Percentiles rank a stretch among this genome's conserved stretches.
phyloP scores from a whole-genome alignment of 1,139 yeast genomes.

The Yamadazyma mexicana region DNA sequence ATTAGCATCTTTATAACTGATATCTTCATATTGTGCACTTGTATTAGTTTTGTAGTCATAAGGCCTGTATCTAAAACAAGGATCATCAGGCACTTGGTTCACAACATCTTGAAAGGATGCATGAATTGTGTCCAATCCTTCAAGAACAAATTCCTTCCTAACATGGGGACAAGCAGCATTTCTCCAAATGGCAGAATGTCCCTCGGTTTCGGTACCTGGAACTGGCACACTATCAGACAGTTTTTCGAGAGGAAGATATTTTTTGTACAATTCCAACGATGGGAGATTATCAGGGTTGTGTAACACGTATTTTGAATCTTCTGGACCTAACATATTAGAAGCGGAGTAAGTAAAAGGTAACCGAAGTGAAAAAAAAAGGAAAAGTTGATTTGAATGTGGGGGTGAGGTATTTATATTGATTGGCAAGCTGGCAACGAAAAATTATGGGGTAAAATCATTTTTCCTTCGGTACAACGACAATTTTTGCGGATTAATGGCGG shows the following conservation, averaged over 20 bases:
- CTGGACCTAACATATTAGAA: constrained; percentile 14
- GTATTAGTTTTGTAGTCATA: constrained; percentile 30
- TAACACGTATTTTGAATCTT: constrained; percentile 18
- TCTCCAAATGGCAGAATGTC: constrained; percentile 35
- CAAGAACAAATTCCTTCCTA: constrained; percentile 22
- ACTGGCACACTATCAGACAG: constrained; percentile 22
- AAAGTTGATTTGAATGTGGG: not conserved
- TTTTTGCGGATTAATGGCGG: no score
- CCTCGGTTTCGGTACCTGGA: constrained; percentile 30
- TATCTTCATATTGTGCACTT: constrained; percentile 18
- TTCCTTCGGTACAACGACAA: not conserved
- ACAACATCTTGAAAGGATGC: constrained; percentile 25
- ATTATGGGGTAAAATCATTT: constrained; percentile 2
- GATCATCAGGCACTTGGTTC: constrained; percentile 18
- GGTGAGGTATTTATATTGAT: not conserved
- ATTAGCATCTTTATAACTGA: constrained; percentile 23
- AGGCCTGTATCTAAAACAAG: constrained; percentile 32
- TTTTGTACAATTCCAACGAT: constrained; percentile 17
- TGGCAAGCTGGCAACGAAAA: not conserved
- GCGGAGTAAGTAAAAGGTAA: not conserved
- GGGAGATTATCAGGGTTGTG: constrained; percentile 20
- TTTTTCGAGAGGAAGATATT: constrained; percentile 26
- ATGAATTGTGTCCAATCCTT: constrained; percentile 31
- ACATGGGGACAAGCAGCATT: constrained; percentile 24
- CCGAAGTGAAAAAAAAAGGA: not conserved